Percentiles rank a stretch among this genome's conserved stretches.
Evolutionary conservation across 2,329 filamentous ascomycete species (phyloP).

Genomic region (Pseudogymnoascus destructans): DNA sequence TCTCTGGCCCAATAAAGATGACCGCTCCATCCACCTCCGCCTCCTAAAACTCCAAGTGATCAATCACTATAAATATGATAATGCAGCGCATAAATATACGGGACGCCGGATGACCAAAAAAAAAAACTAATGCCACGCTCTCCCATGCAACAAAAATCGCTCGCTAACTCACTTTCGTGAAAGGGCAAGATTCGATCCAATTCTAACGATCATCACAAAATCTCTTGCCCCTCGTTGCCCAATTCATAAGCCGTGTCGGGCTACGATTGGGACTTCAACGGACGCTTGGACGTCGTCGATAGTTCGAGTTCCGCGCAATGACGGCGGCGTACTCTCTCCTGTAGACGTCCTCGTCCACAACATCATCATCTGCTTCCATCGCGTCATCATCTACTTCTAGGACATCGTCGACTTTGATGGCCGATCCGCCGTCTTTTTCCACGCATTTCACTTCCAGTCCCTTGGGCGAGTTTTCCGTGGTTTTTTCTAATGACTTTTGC

Average conservation of each 20-base stretch:
- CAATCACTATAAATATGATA: conserved; percentile 7
- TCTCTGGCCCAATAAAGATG: background rate
- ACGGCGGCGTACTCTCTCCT: background rate
- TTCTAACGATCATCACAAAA: background rate
- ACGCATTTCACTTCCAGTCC: background rate
- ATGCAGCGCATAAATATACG: background rate
- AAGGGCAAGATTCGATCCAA: background rate
- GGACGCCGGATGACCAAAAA: conserved; percentile 1
- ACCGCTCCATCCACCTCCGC: conserved; percentile 4
- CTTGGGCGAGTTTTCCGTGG: background rate
- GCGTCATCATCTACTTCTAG: background rate
- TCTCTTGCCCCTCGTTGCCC: background rate
- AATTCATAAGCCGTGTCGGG: background rate
- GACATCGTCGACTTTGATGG: background rate
- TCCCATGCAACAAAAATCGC: background rate
- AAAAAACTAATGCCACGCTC: background rate
- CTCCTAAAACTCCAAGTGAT: background rate
- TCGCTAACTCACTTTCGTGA: background rate
- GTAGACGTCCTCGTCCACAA: background rate
- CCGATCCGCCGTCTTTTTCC: background rate
- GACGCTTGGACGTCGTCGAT: background rate
- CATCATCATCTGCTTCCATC: background rate
- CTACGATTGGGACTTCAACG: background rate
- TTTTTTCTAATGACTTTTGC: background rate
- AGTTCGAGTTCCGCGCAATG: background rate